A percentile compares a stretch with the other conserved stretches of the same genome.
These are phyloP conservation scores for Conoideocrella luteorostrata DNA, from an alignment of 2,329 filamentous ascomycete species.

Conservation along the genomic window DNA sequence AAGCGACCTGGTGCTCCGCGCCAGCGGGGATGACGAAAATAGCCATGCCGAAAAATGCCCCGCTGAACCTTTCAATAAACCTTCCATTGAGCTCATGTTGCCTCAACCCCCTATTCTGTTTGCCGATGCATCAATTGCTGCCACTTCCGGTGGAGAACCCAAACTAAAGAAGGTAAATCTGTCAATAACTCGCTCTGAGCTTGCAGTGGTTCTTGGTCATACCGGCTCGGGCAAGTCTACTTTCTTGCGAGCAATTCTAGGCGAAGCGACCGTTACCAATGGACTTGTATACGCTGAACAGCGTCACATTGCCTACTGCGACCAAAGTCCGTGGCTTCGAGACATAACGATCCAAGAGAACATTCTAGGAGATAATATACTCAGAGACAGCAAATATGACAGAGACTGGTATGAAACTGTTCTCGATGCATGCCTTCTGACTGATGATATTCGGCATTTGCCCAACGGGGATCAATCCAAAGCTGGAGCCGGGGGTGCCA, in stretches of 20 bases:
- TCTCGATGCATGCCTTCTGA: constrained; percentile 65
- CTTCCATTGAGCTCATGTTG: not conserved
- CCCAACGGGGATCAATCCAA: constrained; percentile 14
- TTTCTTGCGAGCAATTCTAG: constrained; percentile 9
- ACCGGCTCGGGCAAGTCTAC: constrained; percentile 21
- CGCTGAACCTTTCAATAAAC: not conserved
- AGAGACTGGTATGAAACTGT: constrained; percentile 6
- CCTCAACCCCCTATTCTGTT: constrained; percentile 12
- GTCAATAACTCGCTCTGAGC: not conserved
- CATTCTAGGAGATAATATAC: constrained; percentile 11
- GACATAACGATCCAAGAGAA: constrained; percentile 14
- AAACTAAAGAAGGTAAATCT: constrained; percentile 7
- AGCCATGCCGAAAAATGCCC: constrained; percentile 18
- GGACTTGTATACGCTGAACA: constrained; percentile 9
- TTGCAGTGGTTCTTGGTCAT: constrained; percentile 8
- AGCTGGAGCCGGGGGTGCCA: constrained; percentile 15
- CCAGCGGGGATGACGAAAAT: not conserved
- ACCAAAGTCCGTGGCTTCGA: constrained; percentile 15
- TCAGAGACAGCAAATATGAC: constrained; percentile 8
- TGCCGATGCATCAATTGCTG: constrained; percentile 33
- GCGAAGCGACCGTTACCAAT: constrained; percentile 8
- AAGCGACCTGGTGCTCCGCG: constrained; percentile 32
- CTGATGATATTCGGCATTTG: constrained; percentile 51
- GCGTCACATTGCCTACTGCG: not conserved
- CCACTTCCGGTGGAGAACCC: constrained; percentile 30